Evolutionary conservation across 805 yeast species (phyloP), one percentile per base, ranked within the genome.

Genomic region (Saccharomycopsis microspora): DNA sequence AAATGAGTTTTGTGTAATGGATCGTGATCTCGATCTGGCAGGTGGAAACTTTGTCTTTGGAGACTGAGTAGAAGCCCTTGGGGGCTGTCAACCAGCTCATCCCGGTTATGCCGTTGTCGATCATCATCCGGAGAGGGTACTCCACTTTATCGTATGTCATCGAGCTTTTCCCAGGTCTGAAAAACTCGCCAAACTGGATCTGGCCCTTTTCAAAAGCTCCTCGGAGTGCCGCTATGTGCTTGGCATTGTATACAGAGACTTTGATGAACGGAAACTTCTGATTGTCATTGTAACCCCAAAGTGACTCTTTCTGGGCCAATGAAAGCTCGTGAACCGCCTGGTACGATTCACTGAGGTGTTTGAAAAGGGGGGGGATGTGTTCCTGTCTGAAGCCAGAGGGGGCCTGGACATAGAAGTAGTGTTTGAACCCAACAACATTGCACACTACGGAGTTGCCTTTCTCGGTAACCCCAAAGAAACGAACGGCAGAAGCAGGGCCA

Each of bases 1-100:
- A 72, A 0, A 85, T 61, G 45, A 93, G 62, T 54, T 86, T 81
- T 32, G 66, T 65, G 58, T 78, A 88, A 58, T 82, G 72, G 9
- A 93, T 75, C 4, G 69, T 62, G 36, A 89, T 79, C 67, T 93
- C 98, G 31, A 89, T 63, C 64, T 93, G 99, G 61, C 96, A 85
- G 0, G 82, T 76, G 0, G 96, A 85, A 5, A 80, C 72, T 52
- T 65, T 69, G 5, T 55, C 37, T 1, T 61, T 54, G 3, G 78
- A 70, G 53, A 79, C 43, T 1, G 60, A 57, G 62, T 89, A 94
- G 55, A 75, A 82, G 0, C 79, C 78, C 48, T 71, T 75, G 0
- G 97, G 97, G 30, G 90, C 71, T 0, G 96, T 84, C 31, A 94
- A 72, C 99, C 99, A 93, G 30, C 94, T 84, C 98, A 93, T 93